Conservation (phyloP, 352 stramenopile genomes). For the Phytophthora citrophthora region DNA sequence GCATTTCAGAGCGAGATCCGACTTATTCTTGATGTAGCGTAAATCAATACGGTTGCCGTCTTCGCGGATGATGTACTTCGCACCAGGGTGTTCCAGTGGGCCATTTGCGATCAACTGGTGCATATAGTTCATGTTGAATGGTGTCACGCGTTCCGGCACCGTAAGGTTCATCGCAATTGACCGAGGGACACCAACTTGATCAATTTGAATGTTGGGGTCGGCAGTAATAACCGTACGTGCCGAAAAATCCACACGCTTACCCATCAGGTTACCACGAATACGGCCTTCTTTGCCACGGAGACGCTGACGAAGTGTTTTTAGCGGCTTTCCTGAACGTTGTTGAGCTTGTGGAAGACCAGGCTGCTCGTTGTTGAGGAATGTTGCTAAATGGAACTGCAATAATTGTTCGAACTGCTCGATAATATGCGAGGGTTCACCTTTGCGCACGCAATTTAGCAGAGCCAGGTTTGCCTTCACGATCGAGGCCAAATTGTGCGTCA, state of each 20-base stretch:
- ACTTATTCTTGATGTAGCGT: conserved; percentile 98
- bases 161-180: conserved; percentile 99
- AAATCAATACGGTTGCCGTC: conserved; percentile 98
- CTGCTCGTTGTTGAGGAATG: conserved; percentile 99
- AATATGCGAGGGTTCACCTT: conserved; percentile 96
- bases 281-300: conserved; percentile 98
- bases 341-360: conserved; percentile 95
- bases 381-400: conserved; percentile 86
- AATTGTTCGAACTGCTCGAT: conserved; percentile 94
- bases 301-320: conserved; percentile 98
- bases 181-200: conserved; percentile 98
- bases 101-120: conserved; percentile 96
- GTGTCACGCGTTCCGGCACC: conserved; percentile 98
- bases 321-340: conserved; percentile 95
- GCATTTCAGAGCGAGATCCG: conserved; percentile 94
- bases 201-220: conserved; percentile 99
- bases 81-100: conserved; percentile 96
- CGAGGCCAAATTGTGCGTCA: conserved; percentile 98
- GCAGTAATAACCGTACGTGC: conserved; percentile 99
- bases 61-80: conserved; percentile 98
- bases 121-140: conserved; percentile 98
- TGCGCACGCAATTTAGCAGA: conserved; percentile 94
- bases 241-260: conserved; percentile 99
- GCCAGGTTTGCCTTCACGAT: conserved; percentile 99
- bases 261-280: conserved; percentile 99